Evolutionary conservation across 768 basidiomycete genomes (phyloP).

Genomic region (Auricularia sp.): DNA sequence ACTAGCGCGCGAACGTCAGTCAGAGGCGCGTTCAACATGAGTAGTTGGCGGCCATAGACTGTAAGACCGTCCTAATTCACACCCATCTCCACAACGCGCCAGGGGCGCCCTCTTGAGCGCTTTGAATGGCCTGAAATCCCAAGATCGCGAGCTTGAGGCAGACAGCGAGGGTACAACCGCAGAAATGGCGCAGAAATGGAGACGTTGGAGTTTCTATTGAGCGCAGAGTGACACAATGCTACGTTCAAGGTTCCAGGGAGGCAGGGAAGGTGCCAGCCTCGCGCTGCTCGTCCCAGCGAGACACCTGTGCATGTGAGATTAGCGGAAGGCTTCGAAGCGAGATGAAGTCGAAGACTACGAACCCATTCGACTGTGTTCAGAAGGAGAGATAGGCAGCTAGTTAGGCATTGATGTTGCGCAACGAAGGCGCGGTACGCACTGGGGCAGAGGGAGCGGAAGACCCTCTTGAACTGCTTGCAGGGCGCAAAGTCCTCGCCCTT

Average conservation of each 20-base stretch:
- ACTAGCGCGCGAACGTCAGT: conserved; percentile 39
- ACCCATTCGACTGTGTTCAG: conserved; percentile 80
- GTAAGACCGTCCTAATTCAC: not conserved
- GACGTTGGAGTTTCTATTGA: not conserved
- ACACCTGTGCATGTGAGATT: conserved; percentile 38
- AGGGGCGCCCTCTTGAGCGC: too few species aligned
- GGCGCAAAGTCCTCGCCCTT: conserved; percentile 98
- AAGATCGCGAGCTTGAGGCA: too few species aligned
- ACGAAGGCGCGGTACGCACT: conserved; percentile 47
- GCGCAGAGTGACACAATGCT: not conserved
- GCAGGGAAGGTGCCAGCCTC: conserved; percentile 89
- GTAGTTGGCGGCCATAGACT: not conserved
- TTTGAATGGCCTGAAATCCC: too few species aligned
- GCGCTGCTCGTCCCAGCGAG: conserved; percentile 90
- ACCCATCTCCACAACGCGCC: not conserved
- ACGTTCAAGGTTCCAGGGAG: conserved; percentile 62
- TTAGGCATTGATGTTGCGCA: not conserved
- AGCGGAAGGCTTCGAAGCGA: not conserved
- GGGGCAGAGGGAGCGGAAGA: conserved; percentile 94
- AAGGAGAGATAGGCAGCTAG: conserved; percentile 1
- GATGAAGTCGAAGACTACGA: conserved; percentile 12
- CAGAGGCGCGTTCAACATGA: not conserved
- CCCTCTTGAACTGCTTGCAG: conserved; percentile 96
- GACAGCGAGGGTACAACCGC: not conserved
- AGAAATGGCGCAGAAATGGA: not conserved